phyloP scores from a whole-genome alignment of 768 basidiomycete genomes.

The Clitopilus passeckerianus region DNA sequence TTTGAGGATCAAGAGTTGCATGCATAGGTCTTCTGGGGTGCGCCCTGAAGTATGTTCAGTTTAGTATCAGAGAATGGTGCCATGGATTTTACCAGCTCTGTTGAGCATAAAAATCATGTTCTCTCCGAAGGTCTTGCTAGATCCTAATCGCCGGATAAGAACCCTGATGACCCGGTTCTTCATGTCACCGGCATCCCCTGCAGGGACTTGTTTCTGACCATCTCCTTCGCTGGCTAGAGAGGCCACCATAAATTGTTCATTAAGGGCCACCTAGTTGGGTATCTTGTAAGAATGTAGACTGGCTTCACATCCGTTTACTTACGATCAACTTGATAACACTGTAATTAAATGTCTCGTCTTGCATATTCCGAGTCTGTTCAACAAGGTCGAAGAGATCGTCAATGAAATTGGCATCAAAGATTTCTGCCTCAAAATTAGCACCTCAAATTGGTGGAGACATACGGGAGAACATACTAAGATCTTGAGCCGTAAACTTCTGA shows the following conservation, averaged over 20 bases:
- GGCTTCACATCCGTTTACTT: slow-evolving; percentile 18
- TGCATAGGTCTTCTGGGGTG: slow-evolving; percentile 87
- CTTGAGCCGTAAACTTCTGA: slow-evolving; percentile 72
- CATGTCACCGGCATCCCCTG: slow-evolving; percentile 22
- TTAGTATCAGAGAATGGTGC: neutral
- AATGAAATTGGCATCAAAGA: slow-evolving; percentile 82
- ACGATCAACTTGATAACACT: slow-evolving; percentile 93
- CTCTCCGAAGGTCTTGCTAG: slow-evolving; percentile 94
- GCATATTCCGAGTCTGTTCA: slow-evolving; percentile 82
- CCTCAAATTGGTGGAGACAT: neutral
- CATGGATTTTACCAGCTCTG: slow-evolving; percentile 68
- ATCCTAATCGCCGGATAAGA: slow-evolving; percentile 76
- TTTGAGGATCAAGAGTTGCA: slow-evolving; percentile 92
- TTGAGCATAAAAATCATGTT: slow-evolving; percentile 99
- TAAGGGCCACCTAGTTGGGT: slow-evolving; percentile 70
- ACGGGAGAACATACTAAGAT: slow-evolving; percentile 58
- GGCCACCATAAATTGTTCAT: slow-evolving; percentile 98
- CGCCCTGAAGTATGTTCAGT: slow-evolving; percentile 46
- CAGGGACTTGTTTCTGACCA: slow-evolving; percentile 5
- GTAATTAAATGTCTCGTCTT: slow-evolving; percentile 93
- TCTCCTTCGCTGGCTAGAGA: slow-evolving; percentile 37
- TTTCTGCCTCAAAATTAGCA: slow-evolving; percentile 33
- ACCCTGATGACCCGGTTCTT: slow-evolving; percentile 81
- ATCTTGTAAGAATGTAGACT: too few relatives aligned
- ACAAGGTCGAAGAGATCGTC: slow-evolving; percentile 90